These are phyloP conservation scores for Favolaschia claudopus DNA, from an alignment of 768 basidiomycete genomes.

Conservation along the genomic window DNA sequence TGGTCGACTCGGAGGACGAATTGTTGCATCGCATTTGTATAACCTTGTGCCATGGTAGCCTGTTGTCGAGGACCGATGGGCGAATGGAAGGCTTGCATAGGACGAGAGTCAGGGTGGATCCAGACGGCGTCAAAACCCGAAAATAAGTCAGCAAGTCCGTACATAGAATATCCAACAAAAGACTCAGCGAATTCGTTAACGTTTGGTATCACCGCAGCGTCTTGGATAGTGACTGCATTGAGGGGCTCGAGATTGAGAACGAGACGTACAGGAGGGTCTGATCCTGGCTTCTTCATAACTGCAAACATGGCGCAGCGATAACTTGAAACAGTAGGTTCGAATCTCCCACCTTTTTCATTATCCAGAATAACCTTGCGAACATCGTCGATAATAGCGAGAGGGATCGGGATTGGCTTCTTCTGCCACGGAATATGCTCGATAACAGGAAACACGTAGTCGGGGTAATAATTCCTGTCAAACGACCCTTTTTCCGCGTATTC, in stretches of 20 bases:
- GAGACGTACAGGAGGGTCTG: slow-evolving; percentile 30
- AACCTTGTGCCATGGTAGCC: slow-evolving; percentile 14
- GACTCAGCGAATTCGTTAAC: slow-evolving; percentile 35
- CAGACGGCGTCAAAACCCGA: slow-evolving; percentile 40
- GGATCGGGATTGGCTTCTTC: slow-evolving; percentile 26
- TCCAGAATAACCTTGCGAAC: slow-evolving; percentile 32
- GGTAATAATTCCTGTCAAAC: slow-evolving; percentile 32
- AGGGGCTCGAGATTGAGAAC: slow-evolving; percentile 42
- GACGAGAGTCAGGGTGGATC: background rate
- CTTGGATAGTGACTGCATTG: slow-evolving; percentile 40
- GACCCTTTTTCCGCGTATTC: slow-evolving; percentile 31
- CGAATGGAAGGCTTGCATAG: slow-evolving; percentile 16
- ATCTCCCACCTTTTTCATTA: slow-evolving; percentile 28
- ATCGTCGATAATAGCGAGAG: slow-evolving; percentile 25
- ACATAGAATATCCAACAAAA: slow-evolving; percentile 31
- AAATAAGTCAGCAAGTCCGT: slow-evolving; percentile 37
- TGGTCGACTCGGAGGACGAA: slow-evolving; percentile 1
- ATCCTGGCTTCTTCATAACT: slow-evolving; percentile 36
- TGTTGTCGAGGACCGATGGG: slow-evolving; percentile 17
- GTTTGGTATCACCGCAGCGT: slow-evolving; percentile 33
- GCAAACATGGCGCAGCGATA: slow-evolving; percentile 33
- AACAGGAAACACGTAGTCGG: slow-evolving; percentile 29
- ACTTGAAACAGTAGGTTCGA: slow-evolving; percentile 30
- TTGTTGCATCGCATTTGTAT: slow-evolving; percentile 2
- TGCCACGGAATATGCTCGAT: slow-evolving; percentile 37